phyloP scores from a whole-genome alignment of 106 monocot species.

The Apostasia ramifera region DNA sequence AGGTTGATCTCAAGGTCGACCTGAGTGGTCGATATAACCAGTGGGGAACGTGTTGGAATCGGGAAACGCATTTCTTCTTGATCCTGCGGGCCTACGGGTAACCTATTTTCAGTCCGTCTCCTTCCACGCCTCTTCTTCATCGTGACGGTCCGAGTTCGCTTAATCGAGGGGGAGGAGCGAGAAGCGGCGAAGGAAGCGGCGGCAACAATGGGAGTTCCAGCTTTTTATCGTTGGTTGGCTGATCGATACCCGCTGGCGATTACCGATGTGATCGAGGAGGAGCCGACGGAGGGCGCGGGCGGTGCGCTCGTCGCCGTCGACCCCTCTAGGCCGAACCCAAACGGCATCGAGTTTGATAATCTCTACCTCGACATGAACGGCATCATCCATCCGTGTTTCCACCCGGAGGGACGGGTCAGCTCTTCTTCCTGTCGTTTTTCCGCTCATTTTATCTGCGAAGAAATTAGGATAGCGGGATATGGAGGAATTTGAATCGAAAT shows the following conservation, averaged over 20 bases:
- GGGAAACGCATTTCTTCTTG: no score
- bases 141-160: no score
- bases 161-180: conserved; percentile 6
- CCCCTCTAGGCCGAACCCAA: conserved; percentile 75
- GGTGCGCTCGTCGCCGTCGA: conserved; percentile 44
- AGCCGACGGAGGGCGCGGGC: conserved; percentile 31
- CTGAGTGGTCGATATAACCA: no score
- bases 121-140: no score
- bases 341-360: conserved; percentile 93
- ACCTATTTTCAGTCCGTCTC: no score
- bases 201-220: conserved; percentile 81
- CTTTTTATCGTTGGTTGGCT: conserved; percentile 93
- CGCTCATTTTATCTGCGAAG: neutral
- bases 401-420: conserved; percentile 75
- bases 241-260: conserved; percentile 89
- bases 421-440: conserved; percentile 10
- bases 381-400: conserved; percentile 97
- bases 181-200: neutral
- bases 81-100: no score
- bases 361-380: conserved; percentile 99
- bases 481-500: neutral
- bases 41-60: no score
- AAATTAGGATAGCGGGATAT: no score
- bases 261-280: conserved; percentile 81
- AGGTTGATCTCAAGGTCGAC: no score